These are phyloP conservation scores for Beauveria pseudobassiana DNA, from an alignment of 2,329 filamentous ascomycete species.

Conservation along the genomic window DNA sequence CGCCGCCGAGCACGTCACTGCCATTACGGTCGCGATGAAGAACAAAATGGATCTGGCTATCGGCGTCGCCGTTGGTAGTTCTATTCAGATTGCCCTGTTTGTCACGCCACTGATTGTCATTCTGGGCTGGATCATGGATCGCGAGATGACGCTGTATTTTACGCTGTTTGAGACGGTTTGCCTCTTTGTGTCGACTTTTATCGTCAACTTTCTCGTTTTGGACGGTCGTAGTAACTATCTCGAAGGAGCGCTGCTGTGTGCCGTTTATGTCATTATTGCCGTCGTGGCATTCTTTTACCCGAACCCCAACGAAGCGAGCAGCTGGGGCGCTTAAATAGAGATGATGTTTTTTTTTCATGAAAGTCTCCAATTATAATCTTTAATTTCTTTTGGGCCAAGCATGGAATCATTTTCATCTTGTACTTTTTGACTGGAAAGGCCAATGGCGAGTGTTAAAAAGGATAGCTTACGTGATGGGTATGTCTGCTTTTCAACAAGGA, in stretches of 20 bases:
- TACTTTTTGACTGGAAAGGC: no score
- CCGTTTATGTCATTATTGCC: slow-evolving; percentile 61
- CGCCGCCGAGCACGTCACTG: slow-evolving; percentile 65
- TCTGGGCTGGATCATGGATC: slow-evolving; percentile 60
- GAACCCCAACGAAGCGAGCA: slow-evolving; percentile 38
- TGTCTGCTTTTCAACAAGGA: slow-evolving; percentile 7
- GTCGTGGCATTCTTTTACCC: slow-evolving; percentile 63
- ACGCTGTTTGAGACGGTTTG: slow-evolving; percentile 84
- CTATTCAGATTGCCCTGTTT: slow-evolving; percentile 66
- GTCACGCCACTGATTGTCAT: slow-evolving; percentile 64
- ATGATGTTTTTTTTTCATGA: background rate
- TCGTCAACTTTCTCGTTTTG: slow-evolving; percentile 81
- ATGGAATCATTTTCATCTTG: no score
- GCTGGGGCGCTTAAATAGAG: slow-evolving; percentile 20
- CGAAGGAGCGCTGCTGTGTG: slow-evolving; percentile 63
- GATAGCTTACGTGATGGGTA: background rate
- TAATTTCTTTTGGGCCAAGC: no score
- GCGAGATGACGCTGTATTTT: slow-evolving; percentile 75
- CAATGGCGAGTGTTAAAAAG: background rate
- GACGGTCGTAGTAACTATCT: slow-evolving; percentile 84
- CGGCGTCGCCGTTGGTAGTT: slow-evolving; percentile 62
- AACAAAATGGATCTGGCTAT: slow-evolving; percentile 73
- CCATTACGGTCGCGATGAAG: slow-evolving; percentile 62
- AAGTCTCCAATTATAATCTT: background rate
- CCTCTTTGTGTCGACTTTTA: slow-evolving; percentile 75